Evolutionary conservation across 768 basidiomycete genomes (phyloP).

Genomic region (Suillus discolor): DNA sequence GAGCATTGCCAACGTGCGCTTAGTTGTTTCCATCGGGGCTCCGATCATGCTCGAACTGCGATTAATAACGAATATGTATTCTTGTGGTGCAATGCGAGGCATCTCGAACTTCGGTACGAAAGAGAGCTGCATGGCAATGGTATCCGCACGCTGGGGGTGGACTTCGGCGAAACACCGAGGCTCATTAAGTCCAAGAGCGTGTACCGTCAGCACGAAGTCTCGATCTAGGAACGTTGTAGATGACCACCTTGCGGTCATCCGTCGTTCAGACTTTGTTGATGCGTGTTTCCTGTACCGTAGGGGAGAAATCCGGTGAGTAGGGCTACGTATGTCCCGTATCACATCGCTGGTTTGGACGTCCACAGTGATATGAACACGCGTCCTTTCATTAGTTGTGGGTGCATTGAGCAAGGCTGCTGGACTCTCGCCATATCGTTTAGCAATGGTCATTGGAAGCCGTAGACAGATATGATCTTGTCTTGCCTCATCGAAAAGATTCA

Average conservation of each 20-base stretch:
- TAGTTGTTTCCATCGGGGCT: constrained; percentile 46
- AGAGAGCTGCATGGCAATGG: constrained; percentile 54
- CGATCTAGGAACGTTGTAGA: constrained; percentile 45
- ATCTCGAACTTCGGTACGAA: constrained; percentile 54
- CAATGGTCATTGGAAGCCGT: constrained; percentile 52
- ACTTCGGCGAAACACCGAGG: constrained; percentile 61
- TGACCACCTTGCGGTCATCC: constrained; percentile 40
- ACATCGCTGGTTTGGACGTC: constrained; percentile 54
- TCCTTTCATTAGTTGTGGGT: constrained; percentile 28
- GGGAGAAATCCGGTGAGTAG: constrained; percentile 45
- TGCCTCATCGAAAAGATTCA: constrained; percentile 55
- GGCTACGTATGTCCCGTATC: constrained; percentile 43
- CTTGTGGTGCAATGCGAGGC: constrained; percentile 45
- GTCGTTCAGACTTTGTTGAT: constrained; percentile 39
- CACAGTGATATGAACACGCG: constrained; percentile 42
- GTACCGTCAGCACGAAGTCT: constrained; percentile 54
- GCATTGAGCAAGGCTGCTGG: constrained; percentile 40
- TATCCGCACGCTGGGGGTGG: constrained; percentile 24
- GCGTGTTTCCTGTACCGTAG: constrained; percentile 36
- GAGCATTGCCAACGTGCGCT: constrained; percentile 46
- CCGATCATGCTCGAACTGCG: constrained; percentile 56
- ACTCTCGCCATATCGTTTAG: constrained; percentile 51
- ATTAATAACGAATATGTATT: constrained; percentile 65
- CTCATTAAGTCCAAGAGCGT: constrained; percentile 49
- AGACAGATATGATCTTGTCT: constrained; percentile 51